Percentiles rank a stretch among this genome's conserved stretches.
phyloP scores from a whole-genome alignment of 225 moss, liverwort and hornwort species.

The Physcomitrellopsis africana region DNA sequence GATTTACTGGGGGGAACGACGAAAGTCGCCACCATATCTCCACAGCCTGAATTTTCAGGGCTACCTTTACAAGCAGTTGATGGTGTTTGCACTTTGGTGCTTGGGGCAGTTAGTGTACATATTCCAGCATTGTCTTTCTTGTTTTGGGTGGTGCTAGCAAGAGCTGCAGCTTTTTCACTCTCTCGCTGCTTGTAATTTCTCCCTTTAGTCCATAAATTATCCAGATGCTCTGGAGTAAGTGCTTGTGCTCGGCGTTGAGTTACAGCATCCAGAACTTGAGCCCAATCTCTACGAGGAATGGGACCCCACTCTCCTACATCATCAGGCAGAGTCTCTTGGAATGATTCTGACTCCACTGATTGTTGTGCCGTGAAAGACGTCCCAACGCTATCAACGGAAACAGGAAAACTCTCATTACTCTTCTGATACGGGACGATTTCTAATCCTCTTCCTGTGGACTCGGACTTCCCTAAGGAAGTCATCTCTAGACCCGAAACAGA shows the following conservation, averaged over 20 bases:
- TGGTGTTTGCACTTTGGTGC: conserved; percentile 17
- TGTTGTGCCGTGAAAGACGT: background rate
- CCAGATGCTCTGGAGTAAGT: conserved; percentile 87
- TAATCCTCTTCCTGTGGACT: conserved; percentile 31
- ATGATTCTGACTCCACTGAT: conserved; percentile 23
- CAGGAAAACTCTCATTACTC: conserved; percentile 24
- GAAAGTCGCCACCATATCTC: conserved; percentile 21
- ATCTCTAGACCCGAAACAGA: conserved; percentile 66
- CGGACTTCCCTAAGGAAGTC: conserved; percentile 42
- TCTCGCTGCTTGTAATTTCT: conserved; percentile 84
- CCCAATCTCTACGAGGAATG: conserved; percentile 72
- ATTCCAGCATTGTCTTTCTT: conserved; percentile 32
- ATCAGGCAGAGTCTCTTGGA: conserved; percentile 21
- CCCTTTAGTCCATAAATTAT: conserved; percentile 93
- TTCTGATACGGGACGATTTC: conserved; percentile 46
- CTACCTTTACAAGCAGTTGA: conserved; percentile 9
- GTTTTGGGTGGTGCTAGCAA: conserved; percentile 5
- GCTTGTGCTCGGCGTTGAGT: conserved; percentile 81
- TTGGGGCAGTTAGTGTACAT: background rate
- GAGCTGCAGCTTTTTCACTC: conserved; percentile 46
- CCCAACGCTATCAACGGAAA: conserved; percentile 25
- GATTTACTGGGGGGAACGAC: conserved; percentile 8
- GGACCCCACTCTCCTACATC: conserved; percentile 44
- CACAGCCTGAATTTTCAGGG: conserved; percentile 6
- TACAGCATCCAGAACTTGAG: conserved; percentile 83